Percentiles rank a stretch among this genome's conserved stretches.
Conservation (phyloP, 2,329 filamentous ascomycete genomes). For the Aspergillus sp. region DNA sequence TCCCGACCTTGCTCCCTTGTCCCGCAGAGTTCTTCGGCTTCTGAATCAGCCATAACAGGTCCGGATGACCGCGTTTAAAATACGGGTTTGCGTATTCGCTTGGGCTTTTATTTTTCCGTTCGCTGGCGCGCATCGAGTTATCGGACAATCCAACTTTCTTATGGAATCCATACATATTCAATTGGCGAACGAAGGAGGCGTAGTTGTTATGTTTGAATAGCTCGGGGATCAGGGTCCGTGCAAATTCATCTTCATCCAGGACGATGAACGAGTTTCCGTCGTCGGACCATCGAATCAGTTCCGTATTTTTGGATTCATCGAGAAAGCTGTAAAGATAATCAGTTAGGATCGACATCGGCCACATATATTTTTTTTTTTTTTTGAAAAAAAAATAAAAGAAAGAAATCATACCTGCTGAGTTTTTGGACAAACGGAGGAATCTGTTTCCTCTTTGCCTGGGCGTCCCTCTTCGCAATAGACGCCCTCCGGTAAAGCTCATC, state of each 20-base stretch:
- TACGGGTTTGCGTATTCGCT: constrained; percentile 98
- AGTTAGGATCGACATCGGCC: constrained; percentile 6
- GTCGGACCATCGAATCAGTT: constrained; percentile 94
- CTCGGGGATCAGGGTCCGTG: constrained; percentile 65
- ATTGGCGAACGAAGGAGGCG: constrained; percentile 66
- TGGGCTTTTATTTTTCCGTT: constrained; percentile 93
- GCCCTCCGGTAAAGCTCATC: constrained; percentile 75
- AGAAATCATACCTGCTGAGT: constrained; percentile 70
- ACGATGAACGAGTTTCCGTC: constrained; percentile 96
- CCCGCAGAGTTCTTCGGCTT: constrained; percentile 72
- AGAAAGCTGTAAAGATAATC: constrained; percentile 62
- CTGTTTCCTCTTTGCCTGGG: constrained; percentile 83
- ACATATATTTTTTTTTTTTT: too few species aligned
- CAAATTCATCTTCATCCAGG: constrained; percentile 86
- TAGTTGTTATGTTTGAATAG: constrained; percentile 77
- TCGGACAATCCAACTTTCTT: constrained; percentile 82
- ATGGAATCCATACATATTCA: constrained; percentile 61
- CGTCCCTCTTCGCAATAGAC: constrained; percentile 74
- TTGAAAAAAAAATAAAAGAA: neutral
- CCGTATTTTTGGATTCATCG: constrained; percentile 85
- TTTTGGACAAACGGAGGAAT: constrained; percentile 98
- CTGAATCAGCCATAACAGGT: constrained; percentile 91
- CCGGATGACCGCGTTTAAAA: constrained; percentile 87
- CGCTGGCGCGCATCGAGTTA: constrained; percentile 95
- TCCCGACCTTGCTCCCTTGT: constrained; percentile 48